Conservation (phyloP, 2,329 filamentous ascomycete species). For the Neoscytalidium dimidiatum region DNA sequence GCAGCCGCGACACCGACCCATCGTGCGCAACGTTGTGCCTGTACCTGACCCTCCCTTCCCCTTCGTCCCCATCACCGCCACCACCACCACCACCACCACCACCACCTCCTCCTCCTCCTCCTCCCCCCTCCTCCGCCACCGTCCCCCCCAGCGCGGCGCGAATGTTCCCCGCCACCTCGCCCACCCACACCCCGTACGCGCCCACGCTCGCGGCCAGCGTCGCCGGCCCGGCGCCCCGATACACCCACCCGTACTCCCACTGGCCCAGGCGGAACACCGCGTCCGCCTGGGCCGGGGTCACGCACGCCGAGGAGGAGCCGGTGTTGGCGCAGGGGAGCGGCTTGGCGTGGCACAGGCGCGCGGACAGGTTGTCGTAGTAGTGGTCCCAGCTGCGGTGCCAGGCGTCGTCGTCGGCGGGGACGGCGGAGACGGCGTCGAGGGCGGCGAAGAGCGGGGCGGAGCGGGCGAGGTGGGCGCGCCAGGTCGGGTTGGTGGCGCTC, state of each 20-base stretch:
- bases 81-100: not conserved
- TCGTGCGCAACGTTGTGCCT: slow-evolving; percentile 81
- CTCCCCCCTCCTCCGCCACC: slow-evolving; percentile 29
- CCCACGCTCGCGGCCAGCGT: slow-evolving; percentile 64
- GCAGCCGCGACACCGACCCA: slow-evolving; percentile 66
- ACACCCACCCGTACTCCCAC: slow-evolving; percentile 79
- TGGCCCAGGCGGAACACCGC: slow-evolving; percentile 74
- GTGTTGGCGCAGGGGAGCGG: slow-evolving; percentile 63
- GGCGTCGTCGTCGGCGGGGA: slow-evolving; percentile 55
- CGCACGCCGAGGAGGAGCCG: slow-evolving; percentile 57
- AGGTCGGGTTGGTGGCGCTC: slow-evolving; percentile 48
- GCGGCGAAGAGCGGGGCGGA: slow-evolving; percentile 57
- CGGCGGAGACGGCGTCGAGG: slow-evolving; percentile 70
- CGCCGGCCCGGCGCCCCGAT: slow-evolving; percentile 59
- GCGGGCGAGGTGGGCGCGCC: slow-evolving; percentile 65
- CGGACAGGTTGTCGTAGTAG: slow-evolving; percentile 83
- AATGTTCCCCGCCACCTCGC: slow-evolving; percentile 69
- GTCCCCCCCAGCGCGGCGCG: slow-evolving; percentile 50
- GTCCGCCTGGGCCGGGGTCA: slow-evolving; percentile 64
- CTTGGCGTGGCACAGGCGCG: slow-evolving; percentile 73
- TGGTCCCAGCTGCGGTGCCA: slow-evolving; percentile 78
- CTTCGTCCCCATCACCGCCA: slow-evolving; percentile 25
- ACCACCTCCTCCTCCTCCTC: slow-evolving; percentile 58
- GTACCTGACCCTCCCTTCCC: slow-evolving; percentile 52
- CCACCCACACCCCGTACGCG: slow-evolving; percentile 72